Base-by-base conservation (phyloP, 495 filamentous ascomycete genomes). In the Daldinia loculata region DNA sequence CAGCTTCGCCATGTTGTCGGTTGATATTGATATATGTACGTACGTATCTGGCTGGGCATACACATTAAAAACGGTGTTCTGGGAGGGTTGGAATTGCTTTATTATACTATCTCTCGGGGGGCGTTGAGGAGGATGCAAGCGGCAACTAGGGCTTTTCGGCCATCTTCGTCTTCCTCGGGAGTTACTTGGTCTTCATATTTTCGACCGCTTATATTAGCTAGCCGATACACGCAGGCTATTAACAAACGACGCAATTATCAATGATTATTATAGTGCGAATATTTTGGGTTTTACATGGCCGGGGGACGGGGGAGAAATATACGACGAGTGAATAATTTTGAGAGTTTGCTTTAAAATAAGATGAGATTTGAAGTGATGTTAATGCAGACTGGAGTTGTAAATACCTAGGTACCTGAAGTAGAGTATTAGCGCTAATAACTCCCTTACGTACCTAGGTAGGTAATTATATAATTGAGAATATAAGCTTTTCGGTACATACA, bases 21-120 rank as follows among this genome's bases (percentile, higher is more conserved):
- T 41, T 74, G 67, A 63, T 67, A 67, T 74, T 66, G 67, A 59
- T 69, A 73, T 62, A 69, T 74, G 70, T 76, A 74, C 57, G 74
- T 76, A 71, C 57, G 74, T 76, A 71, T 66, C 63, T 74, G 67
- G 73, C 62, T 63, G 71, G 75, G 75, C 67, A 75, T 76, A 79
- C 72, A 77, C 71, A 77, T 76, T 45, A 77, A 76, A 77, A 79
- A 76, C 63, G 77, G 77, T 73, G 74, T 78, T 78, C n/a, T 30
- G 57, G 73, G 45, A 27, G 58, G 29, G 27, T 24, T 17, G 56
- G 48, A 69, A 19, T 72, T 57, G 26, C 15, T 30, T 58, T 51
- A 59, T 22, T 61, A 61, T 55, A 36, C n/a, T 56, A 36, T 58
- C 41, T 60, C 29, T 53, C 45, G 36, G 41, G 24, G 6, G 75